Conservation (phyloP, 1,139 yeast species). For the Yamadazyma conglobata region DNA sequence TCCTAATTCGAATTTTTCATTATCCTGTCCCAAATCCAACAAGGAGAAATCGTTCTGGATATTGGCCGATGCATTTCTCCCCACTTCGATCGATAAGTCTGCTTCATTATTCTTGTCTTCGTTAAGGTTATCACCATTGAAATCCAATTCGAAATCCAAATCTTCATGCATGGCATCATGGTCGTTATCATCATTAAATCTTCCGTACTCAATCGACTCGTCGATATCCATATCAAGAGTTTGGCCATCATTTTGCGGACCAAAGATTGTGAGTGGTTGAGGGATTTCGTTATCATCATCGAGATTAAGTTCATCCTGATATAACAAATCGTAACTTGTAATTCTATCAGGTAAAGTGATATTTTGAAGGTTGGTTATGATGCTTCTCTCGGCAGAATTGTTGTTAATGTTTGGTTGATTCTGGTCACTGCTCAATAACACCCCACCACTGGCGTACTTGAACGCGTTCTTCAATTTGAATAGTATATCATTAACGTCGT, state of each 20-base stretch:
- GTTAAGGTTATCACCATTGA: constrained; percentile 19
- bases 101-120: constrained; percentile 11
- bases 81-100: constrained; percentile 46
- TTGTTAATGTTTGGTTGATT: constrained; percentile 46
- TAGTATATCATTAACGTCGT: constrained; percentile 80
- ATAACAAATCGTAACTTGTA: constrained; percentile 70
- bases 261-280: not conserved
- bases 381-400: constrained; percentile 27
- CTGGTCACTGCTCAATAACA: constrained; percentile 28
- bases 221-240: constrained; percentile 24
- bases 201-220: constrained; percentile 58
- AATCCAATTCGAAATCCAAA: constrained; percentile 50
- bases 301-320: constrained; percentile 60
- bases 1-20: constrained; percentile 16
- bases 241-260: not conserved
- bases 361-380: constrained; percentile 44
- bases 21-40: constrained; percentile 20
- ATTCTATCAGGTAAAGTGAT: constrained; percentile 72
- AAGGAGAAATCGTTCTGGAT: constrained; percentile 29
- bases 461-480: constrained; percentile 74
- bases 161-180: constrained; percentile 40
- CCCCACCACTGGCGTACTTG: constrained; percentile 39
- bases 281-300: constrained; percentile 32
- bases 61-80: constrained; percentile 34
- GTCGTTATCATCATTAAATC: constrained; percentile 27